phyloP scores from a whole-genome alignment of 1,284 basidiomycete genomes.

The Tilletia indica region DNA sequence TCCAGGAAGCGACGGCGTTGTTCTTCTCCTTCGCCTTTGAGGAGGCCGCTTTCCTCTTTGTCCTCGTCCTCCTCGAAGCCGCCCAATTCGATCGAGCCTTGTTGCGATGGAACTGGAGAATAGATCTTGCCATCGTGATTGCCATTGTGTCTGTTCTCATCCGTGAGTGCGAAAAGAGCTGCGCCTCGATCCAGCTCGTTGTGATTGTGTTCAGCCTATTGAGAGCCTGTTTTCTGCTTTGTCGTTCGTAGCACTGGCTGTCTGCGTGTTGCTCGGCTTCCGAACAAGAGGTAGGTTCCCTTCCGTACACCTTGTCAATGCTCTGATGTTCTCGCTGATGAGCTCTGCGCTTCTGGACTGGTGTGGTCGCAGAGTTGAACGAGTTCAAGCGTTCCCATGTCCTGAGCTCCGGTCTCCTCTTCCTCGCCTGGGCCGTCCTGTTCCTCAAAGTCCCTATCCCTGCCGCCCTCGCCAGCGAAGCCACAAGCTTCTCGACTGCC shows the following conservation, averaged over 20 bases:
- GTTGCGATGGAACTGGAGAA: slow-evolving; percentile 29
- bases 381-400: slow-evolving; percentile 22
- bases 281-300: slow-evolving; percentile 26
- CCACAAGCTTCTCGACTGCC: slow-evolving; percentile 25
- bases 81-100: slow-evolving; percentile 23
- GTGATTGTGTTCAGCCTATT: too few species aligned
- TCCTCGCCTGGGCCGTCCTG: slow-evolving; percentile 40
- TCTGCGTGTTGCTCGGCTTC: slow-evolving; percentile 38
- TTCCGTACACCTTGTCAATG: neutral
- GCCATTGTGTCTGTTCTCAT: slow-evolving; percentile 34
- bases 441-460: slow-evolving; percentile 52
- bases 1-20: slow-evolving; percentile 24
- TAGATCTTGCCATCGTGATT: slow-evolving; percentile 23
- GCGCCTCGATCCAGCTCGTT: neutral
- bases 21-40: slow-evolving; percentile 48
- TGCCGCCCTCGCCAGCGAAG: slow-evolving; percentile 26
- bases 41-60: slow-evolving; percentile 42
- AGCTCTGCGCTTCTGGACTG: neutral
- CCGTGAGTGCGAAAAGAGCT: slow-evolving; percentile 20
- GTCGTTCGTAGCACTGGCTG: too few species aligned
- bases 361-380: neutral
- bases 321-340: neutral
- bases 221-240: too few species aligned
- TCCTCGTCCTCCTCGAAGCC: slow-evolving; percentile 46
- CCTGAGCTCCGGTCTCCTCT: slow-evolving; percentile 33